These are phyloP conservation scores for Pythium chondricola DNA, from an alignment of 352 stramenopile genomes.

Conservation along the genomic window DNA sequence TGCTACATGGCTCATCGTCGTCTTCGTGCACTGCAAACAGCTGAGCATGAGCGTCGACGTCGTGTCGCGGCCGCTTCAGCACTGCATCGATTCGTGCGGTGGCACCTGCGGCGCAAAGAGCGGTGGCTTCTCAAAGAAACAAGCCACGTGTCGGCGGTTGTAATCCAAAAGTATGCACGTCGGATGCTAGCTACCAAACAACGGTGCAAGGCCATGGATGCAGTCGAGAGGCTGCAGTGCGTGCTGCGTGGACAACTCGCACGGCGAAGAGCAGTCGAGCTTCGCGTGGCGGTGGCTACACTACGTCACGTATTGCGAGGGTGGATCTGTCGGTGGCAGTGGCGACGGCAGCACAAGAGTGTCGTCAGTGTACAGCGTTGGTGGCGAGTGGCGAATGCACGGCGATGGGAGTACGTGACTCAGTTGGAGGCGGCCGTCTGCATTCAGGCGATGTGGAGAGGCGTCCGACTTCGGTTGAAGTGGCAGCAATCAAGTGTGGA, in stretches of 20 bases:
- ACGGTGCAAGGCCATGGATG: slow-evolving; percentile 2
- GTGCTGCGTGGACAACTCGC: slow-evolving; percentile 28
- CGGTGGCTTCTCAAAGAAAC: slow-evolving; percentile 25
- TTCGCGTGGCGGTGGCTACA: slow-evolving; percentile 4
- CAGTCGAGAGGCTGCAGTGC: slow-evolving; percentile 28
- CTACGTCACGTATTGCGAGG: slow-evolving; percentile 15
- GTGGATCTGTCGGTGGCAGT: slow-evolving; percentile 23
- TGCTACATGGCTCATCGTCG: slow-evolving; percentile 5
- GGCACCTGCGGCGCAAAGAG: slow-evolving; percentile 33
- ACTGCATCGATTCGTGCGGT: slow-evolving; percentile 38
- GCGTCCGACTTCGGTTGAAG: slow-evolving; percentile 2
- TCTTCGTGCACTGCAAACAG: slow-evolving; percentile 15
- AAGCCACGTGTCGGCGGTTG: slow-evolving; percentile 28
- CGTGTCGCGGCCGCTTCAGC: slow-evolving; percentile 8
- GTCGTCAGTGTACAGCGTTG: slow-evolving; percentile 32
- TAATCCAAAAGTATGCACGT: slow-evolving; percentile 46
- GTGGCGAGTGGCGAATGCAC: slow-evolving; percentile 26
- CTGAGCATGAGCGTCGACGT: slow-evolving; percentile 5
- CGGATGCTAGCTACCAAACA: slow-evolving; percentile 15
- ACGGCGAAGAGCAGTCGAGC: neutral
- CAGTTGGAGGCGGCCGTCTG: slow-evolving; percentile 33
- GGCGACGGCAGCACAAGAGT: neutral
- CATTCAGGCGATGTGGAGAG: slow-evolving; percentile 44
- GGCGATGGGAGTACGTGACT: slow-evolving; percentile 20
- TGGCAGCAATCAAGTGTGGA: neutral